phyloP scores from a whole-genome alignment of 148 eudicot species.

The Linanthus parryae region DNA sequence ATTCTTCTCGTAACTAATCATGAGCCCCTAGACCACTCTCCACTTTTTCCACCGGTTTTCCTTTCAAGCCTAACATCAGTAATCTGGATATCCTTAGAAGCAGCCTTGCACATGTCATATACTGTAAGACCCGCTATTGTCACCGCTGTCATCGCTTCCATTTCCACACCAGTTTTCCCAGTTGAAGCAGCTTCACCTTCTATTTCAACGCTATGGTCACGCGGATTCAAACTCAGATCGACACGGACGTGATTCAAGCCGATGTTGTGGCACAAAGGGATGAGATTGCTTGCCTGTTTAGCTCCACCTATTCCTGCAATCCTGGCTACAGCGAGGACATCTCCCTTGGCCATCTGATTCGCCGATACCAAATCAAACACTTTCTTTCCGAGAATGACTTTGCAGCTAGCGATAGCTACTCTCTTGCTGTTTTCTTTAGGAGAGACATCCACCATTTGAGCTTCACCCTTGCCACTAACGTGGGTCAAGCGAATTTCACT shows the following conservation, averaged over 20 bases:
- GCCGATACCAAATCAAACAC: conserved; percentile 81
- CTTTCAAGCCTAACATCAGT: conserved; percentile 57
- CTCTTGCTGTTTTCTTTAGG: conserved; percentile 63
- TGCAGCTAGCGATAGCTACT: conserved; percentile 81
- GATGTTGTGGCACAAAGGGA: conserved; percentile 91
- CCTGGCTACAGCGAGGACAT: conserved; percentile 80
- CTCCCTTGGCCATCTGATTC: conserved; percentile 79
- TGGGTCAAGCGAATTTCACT: conserved; percentile 41
- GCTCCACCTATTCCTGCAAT: conserved; percentile 85
- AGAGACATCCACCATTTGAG: conserved; percentile 93
- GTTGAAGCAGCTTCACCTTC: conserved; percentile 74
- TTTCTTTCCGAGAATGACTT: conserved; percentile 63
- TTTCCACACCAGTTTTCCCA: conserved; percentile 95
- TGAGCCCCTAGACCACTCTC: conserved; percentile 77
- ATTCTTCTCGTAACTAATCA: no score
- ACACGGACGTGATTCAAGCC: conserved; percentile 59
- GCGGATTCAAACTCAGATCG: conserved; percentile 46
- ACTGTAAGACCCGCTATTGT: conserved; percentile 80
- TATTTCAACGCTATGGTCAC: conserved; percentile 57
- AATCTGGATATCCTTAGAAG: conserved; percentile 69
- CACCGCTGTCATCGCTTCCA: conserved; percentile 95
- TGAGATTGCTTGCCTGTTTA: conserved; percentile 78
- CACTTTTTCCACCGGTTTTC: conserved; percentile 78
- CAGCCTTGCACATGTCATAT: conserved; percentile 99
- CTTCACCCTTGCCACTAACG: conserved; percentile 63